phyloP scores from a whole-genome alignment of 768 basidiomycete genomes.

The Rhodotorula diobovata region DNA sequence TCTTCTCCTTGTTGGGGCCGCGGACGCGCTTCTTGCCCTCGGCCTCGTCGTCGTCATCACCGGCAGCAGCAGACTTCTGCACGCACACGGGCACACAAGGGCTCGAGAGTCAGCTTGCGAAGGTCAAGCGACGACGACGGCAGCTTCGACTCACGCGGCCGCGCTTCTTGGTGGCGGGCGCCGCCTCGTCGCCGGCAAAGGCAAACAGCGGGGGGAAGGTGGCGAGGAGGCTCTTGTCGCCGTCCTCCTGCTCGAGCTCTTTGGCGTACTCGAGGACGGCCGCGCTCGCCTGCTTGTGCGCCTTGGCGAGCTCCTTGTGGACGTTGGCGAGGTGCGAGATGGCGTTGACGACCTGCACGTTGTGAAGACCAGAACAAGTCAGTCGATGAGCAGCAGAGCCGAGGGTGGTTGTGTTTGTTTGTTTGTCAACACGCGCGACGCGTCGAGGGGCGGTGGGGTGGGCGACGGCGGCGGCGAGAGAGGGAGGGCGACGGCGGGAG shows the following conservation, averaged over 20 bases:
- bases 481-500: background rate
- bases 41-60: constrained; percentile 25
- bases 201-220: constrained; percentile 19
- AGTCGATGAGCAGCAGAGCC: background rate
- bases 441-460: background rate
- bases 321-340: constrained; percentile 8
- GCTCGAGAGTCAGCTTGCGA: too few species aligned
- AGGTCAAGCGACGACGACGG: background rate
- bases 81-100: background rate
- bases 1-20: constrained; percentile 54
- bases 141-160: constrained; percentile 1
- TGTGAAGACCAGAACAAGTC: too few species aligned
- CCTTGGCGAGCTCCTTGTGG: constrained; percentile 14
- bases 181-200: background rate
- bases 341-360: constrained; percentile 18
- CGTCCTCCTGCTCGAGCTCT: background rate
- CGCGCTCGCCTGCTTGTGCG: constrained; percentile 7
- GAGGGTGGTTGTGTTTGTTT: background rate
- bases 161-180: background rate
- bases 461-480: background rate
- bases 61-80: background rate
- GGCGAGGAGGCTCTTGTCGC: constrained; percentile 1
- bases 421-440: constrained; percentile 5
- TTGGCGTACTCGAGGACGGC: constrained; percentile 11
- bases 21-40: constrained; percentile 56